Conservation (phyloP, 208 protist species). For the Sergeia podlipaevii region DNA sequence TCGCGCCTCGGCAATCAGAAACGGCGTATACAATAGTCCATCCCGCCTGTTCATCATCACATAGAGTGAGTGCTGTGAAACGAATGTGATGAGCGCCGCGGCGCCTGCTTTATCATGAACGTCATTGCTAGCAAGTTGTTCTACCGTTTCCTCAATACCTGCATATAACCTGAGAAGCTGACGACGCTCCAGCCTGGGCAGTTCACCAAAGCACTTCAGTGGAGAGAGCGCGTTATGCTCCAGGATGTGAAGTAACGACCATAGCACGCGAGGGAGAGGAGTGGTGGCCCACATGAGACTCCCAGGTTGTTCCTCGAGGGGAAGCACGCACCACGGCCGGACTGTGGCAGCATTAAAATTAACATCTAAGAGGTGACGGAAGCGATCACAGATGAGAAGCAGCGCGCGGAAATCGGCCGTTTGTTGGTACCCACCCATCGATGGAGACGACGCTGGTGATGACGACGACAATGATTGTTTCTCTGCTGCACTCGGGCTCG, state of each 20-base stretch:
- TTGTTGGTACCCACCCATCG: no score
- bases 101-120: not conserved
- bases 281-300: conserved; percentile 77
- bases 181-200: conserved; percentile 17
- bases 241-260: conserved; percentile 21
- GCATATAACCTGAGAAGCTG: conserved; percentile 39
- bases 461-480: no score
- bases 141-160: no score
- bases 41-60: conserved; percentile 29
- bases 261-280: conserved; percentile 59
- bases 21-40: conserved; percentile 46
- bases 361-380: conserved; percentile 85
- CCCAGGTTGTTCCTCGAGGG: conserved; percentile 49
- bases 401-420: no score
- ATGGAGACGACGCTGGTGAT: no score
- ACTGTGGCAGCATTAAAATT: conserved; percentile 31
- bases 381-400: conserved; percentile 80
- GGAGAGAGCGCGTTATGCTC: conserved; percentile 23
- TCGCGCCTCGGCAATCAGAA: conserved; percentile 15
- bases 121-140: no score
- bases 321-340: conserved; percentile 63
- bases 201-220: conserved; percentile 18
- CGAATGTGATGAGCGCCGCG: conserved; percentile 19
- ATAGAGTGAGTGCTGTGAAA: conserved; percentile 66
- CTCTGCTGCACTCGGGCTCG: not conserved